phyloP scores from a whole-genome alignment of 306 rosid species.

The Rubus parviflorus region DNA sequence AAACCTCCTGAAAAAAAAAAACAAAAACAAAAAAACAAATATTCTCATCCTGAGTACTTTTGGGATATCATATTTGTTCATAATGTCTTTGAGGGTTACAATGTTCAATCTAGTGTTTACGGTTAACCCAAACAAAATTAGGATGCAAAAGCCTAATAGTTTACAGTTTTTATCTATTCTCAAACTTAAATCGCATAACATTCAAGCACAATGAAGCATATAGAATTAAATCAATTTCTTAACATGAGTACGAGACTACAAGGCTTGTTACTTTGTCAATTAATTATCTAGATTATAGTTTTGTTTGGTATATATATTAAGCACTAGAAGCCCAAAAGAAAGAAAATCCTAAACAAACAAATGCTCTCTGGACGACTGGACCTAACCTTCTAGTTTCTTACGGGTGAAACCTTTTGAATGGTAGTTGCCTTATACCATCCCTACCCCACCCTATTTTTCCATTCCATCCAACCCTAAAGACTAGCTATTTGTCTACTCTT shows the following conservation, averaged over 20 bases:
- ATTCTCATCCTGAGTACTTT: background rate
- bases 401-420: background rate
- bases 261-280: too few species aligned
- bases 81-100: background rate
- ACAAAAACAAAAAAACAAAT: background rate
- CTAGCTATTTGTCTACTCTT: background rate
- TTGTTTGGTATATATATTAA: background rate
- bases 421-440: background rate
- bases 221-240: background rate
- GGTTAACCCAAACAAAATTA: background rate
- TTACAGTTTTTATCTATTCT: background rate
- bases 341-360: background rate
- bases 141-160: background rate
- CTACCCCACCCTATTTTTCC: background rate
- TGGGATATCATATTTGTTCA: background rate
- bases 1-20: too few species aligned
- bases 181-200: background rate
- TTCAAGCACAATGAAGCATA: background rate
- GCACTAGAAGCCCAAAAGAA: background rate
- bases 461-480: background rate
- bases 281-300: background rate
- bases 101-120: too few species aligned
- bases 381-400: background rate
- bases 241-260: too few species aligned
- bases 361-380: background rate